Evolutionary conservation across 2,329 filamentous ascomycete species (phyloP).

Genomic region (Verticillium nubilum): DNA sequence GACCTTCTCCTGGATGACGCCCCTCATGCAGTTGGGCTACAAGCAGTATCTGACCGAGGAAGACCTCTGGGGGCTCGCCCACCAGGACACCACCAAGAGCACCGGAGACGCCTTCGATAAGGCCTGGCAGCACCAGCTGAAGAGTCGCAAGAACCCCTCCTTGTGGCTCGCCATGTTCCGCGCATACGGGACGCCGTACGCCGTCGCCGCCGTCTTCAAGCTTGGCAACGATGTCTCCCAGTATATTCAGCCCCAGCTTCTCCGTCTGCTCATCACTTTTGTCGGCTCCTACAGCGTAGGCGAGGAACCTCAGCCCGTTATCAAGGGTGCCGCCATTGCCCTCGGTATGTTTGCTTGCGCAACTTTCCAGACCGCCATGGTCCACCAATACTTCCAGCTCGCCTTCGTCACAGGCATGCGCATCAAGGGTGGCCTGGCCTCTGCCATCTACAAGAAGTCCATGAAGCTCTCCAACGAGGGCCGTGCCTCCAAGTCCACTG

Average conservation of each 20-base stretch:
- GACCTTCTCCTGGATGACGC: conserved; percentile 98
- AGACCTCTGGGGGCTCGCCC: conserved; percentile 88
- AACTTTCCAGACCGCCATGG: conserved; percentile 76
- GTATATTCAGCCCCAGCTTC: conserved; percentile 85
- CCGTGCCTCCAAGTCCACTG: conserved; percentile 80
- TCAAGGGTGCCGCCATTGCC: conserved; percentile 82
- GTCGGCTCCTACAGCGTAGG: conserved; percentile 68
- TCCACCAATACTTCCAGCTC: conserved; percentile 97
- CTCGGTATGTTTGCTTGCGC: conserved; percentile 89
- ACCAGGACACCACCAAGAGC: conserved; percentile 69
- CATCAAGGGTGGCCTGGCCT: conserved; percentile 84
- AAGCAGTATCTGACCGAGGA: conserved; percentile 88
- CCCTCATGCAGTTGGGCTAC: conserved; percentile 94
- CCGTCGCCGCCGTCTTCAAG: conserved; percentile 80
- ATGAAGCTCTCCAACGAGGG: conserved; percentile 90
- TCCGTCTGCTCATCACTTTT: conserved; percentile 78
- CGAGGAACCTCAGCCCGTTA: conserved; percentile 64
- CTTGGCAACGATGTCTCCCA: conserved; percentile 78
- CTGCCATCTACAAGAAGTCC: conserved; percentile 89
- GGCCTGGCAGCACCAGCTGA: conserved; percentile 73
- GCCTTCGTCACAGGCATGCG: conserved; percentile 95
- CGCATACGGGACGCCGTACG: conserved; percentile 81
- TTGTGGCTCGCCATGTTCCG: conserved; percentile 82
- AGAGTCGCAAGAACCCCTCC: conserved; percentile 63
- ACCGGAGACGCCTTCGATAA: conserved; percentile 67